Base-by-base conservation (phyloP, 306 rosid species). In the Vigna angularis region DNA sequence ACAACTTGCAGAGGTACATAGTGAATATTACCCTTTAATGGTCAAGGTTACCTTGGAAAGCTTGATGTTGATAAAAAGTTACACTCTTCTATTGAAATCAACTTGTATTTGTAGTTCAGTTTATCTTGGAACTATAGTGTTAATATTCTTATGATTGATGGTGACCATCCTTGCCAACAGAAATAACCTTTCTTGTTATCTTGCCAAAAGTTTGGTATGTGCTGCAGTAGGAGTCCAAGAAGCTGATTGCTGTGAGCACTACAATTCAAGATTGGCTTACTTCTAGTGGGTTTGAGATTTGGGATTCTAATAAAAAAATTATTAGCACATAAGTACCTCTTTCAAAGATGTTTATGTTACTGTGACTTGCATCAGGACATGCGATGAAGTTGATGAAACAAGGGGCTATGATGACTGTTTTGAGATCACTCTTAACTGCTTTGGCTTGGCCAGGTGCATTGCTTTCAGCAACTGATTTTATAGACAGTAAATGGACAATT, bases 321-420 rank as follows among this genome's bases (percentile, higher is more conserved):
- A 56, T 57, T 50, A 32, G 13, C 53, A 52, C 55, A 16, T 3
- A 44, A 42, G 45, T 45, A 34, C 18, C 52, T 50, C 44, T 70
- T 12, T 57, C 9, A 75, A 58, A 75, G 77, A 82, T 71, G 72
- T 73, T 64, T 14, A 49, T 57, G 44, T 56, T 75, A 36, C 20
- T 73, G 48, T 64, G 71, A 80, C 66, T 74, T 74, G 62, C 66
- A 74, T 66, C 81, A 90, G 96, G 86, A 59, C 82, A 88, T 80
- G 90, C 91, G 2, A 57, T 87, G 75, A 79, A 78, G 88, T 74
- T 90, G 84, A 88, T 90, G 96, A 87, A 77, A 84, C 90, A 77
- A 83, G 96, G 96, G 65, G 93, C 96, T 53, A 90, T 88, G 96
- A 48, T 90, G 90, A 90, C 92, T 12, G 89, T 90, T 3, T 81